Percentiles rank a stretch among this genome's conserved stretches.
Evolutionary conservation across 176 grass and related monocot genomes (phyloP).

Genomic region (Oryza meyeriana): DNA sequence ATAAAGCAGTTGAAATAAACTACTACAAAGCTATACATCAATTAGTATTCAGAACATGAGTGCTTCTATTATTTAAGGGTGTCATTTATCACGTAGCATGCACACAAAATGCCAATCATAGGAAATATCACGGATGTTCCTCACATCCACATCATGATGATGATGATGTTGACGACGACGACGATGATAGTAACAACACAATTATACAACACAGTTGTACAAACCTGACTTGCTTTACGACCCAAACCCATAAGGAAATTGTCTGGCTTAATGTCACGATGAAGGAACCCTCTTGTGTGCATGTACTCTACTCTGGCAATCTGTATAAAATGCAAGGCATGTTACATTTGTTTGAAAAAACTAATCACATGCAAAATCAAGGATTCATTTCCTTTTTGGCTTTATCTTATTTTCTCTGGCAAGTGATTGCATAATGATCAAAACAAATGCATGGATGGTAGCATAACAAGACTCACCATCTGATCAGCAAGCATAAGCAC

Average conservation of each 20-base stretch:
- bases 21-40: background rate
- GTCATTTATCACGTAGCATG: background rate
- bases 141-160: slow-evolving; percentile 26
- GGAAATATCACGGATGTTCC: background rate
- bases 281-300: slow-evolving; percentile 62
- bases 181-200: background rate
- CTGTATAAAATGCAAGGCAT: slow-evolving; percentile 29
- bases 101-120: slow-evolving; percentile 5
- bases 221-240: slow-evolving; percentile 77
- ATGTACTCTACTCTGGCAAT: slow-evolving; percentile 66
- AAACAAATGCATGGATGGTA: slow-evolving; percentile 11
- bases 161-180: too few species aligned
- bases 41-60: background rate
- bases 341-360: slow-evolving; percentile 7
- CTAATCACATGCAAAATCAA: slow-evolving; percentile 1
- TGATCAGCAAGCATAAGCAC: slow-evolving; percentile 88
- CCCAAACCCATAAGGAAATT: slow-evolving; percentile 87
- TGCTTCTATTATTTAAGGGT: slow-evolving; percentile 4
- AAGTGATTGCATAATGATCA: slow-evolving; percentile 1
- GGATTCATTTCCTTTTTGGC: background rate
- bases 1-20: background rate
- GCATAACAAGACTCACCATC: slow-evolving; percentile 46
- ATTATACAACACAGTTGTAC: background rate
- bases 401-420: background rate
- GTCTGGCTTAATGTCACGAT: slow-evolving; percentile 83